A percentile compares a stretch with the other conserved stretches of the same genome.
Evolutionary conservation across 1,284 basidiomycete species (phyloP).

Genomic region (Pyrrhoderma noxium): DNA sequence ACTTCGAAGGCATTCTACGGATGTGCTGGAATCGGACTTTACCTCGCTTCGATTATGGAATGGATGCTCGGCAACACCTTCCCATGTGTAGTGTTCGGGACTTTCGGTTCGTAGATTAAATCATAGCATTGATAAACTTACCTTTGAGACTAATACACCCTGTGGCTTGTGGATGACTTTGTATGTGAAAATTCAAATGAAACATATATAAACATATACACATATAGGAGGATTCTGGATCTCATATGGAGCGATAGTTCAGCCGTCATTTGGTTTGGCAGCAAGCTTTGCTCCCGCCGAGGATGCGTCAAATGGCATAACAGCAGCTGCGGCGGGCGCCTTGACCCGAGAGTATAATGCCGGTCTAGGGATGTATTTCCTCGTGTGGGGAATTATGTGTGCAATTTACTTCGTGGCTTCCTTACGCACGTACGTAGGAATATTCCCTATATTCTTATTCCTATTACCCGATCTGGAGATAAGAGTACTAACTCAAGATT

Average conservation of each 20-base stretch:
- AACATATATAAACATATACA: neutral
- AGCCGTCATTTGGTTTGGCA: slow-evolving; percentile 19
- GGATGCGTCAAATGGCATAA: slow-evolving; percentile 18
- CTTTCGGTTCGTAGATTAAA: slow-evolving; percentile 18
- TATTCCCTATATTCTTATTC: neutral
- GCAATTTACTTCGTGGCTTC: slow-evolving; percentile 19
- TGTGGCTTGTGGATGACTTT: neutral
- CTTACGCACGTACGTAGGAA: slow-evolving; percentile 18
- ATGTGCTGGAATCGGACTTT: slow-evolving; percentile 20
- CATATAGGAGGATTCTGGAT: slow-evolving; percentile 23
- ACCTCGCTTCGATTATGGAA: slow-evolving; percentile 20
- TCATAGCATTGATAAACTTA: neutral
- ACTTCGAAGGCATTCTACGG: slow-evolving; percentile 19
- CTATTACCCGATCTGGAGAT: no score
- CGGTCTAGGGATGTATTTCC: slow-evolving; percentile 21
- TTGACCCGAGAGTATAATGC: slow-evolving; percentile 19
- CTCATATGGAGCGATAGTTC: slow-evolving; percentile 19
- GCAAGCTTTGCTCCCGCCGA: slow-evolving; percentile 20
- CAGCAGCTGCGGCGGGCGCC: slow-evolving; percentile 18
- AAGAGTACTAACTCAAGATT: no score
- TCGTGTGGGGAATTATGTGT: slow-evolving; percentile 20
- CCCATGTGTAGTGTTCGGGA: slow-evolving; percentile 22
- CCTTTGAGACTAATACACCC: neutral
- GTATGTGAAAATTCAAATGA: neutral
- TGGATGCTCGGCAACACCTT: slow-evolving; percentile 22